Conservation (phyloP, 257 asterid species). For the Nicotiana paniculata region DNA sequence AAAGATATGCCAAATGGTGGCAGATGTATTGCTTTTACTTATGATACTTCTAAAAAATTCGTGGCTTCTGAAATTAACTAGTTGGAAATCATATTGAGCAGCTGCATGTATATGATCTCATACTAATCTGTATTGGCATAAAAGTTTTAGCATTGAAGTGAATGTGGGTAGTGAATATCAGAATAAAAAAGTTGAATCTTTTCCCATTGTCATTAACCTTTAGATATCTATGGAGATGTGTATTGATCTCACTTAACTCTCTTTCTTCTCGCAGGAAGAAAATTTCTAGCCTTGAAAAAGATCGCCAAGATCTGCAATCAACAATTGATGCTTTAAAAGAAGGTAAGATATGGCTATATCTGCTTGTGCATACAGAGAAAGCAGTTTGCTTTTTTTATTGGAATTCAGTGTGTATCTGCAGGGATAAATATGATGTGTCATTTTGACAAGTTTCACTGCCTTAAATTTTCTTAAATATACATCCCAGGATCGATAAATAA, state of each 20-base stretch:
- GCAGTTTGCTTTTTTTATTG: neutral
- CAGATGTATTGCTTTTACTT: conserved; percentile 1
- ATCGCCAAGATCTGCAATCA: conserved; percentile 81
- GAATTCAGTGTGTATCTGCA: neutral
- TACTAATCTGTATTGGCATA: conserved; percentile 2
- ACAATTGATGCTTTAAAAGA: conserved; percentile 88
- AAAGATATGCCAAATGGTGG: neutral
- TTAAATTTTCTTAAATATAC: neutral
- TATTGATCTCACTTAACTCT: conserved; percentile 1
- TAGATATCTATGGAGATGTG: neutral
- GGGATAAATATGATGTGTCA: neutral
- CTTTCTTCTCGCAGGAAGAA: conserved; percentile 47
- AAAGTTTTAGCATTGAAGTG: neutral
- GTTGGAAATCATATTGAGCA: neutral
- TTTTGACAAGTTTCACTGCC: neutral
- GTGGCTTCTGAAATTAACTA: neutral
- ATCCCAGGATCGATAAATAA: neutral
- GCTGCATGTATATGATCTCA: neutral
- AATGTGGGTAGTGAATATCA: neutral
- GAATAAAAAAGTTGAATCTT: neutral
- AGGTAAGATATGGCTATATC: conserved; percentile 35
- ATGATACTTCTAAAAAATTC: neutral
- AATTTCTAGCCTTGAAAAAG: conserved; percentile 81
- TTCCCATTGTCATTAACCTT: neutral
- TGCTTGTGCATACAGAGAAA: neutral